phyloP scores from a whole-genome alignment of 139 green algal species.

The Chlamydomonas sp. region DNA sequence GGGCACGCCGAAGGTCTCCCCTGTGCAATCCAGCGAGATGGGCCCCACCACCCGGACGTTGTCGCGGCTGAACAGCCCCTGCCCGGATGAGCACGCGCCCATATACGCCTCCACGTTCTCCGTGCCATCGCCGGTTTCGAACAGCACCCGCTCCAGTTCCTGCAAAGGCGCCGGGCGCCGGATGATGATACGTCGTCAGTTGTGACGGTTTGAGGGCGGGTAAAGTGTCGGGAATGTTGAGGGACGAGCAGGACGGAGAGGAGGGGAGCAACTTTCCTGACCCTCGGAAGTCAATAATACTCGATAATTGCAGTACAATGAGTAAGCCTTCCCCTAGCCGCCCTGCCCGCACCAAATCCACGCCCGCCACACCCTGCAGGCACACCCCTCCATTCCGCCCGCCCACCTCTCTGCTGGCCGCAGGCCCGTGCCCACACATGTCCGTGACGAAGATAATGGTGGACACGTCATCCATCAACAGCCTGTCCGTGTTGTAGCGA shows the following conservation, averaged over 20 bases:
- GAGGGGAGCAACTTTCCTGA: too few relatives aligned
- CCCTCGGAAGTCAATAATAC: not conserved
- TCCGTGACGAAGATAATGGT: conserved; percentile 27
- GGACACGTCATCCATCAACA: conserved; percentile 35
- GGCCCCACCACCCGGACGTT: conserved; percentile 28
- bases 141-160: conserved; percentile 3
- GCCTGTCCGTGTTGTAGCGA: not conserved
- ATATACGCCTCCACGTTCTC: conserved; percentile 8
- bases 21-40: not conserved
- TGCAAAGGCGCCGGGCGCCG: not conserved
- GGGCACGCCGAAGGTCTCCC: not conserved
- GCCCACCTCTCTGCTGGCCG: not conserved
- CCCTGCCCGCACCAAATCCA: not conserved
- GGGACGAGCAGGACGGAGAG: too few relatives aligned
- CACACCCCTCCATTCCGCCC: not conserved
- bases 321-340: not conserved
- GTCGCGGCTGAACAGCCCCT: not conserved
- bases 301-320: not conserved
- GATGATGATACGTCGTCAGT: not conserved
- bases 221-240: not conserved
- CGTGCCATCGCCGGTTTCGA: not conserved
- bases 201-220: not conserved
- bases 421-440: conserved; percentile 16
- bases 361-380: not conserved
- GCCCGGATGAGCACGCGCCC: not conserved